A percentile compares a stretch with the other conserved stretches of the same genome.
These are phyloP conservation scores for Wickerhamiella alocasiicola DNA, from an alignment of 805 yeast genomes.

Conservation along the genomic window DNA sequence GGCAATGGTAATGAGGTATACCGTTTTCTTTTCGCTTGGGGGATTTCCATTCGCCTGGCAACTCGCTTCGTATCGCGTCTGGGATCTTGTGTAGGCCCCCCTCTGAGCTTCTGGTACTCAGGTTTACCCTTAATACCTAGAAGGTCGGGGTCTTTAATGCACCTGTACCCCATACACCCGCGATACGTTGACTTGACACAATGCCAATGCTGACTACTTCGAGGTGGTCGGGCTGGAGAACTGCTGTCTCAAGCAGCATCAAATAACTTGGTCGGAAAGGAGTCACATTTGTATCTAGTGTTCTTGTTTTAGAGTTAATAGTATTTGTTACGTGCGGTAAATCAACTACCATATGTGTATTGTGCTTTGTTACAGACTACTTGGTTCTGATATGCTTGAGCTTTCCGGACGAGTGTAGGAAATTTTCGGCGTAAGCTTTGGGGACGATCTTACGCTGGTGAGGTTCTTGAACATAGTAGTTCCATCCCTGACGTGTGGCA, in stretches of 20 bases:
- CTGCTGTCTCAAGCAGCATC: no score
- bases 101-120: neutral
- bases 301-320: no score
- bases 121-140: slow-evolving; percentile 1
- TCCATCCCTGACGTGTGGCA: slow-evolving; percentile 80
- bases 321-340: no score
- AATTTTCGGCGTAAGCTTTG: slow-evolving; percentile 65
- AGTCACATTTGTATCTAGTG: no score
- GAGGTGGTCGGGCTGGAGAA: no score
- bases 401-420: slow-evolving; percentile 53
- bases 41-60: no score
- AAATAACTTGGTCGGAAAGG: no score
- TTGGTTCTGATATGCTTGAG: slow-evolving; percentile 74
- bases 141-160: neutral
- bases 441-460: slow-evolving; percentile 57
- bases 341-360: no score
- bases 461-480: slow-evolving; percentile 71
- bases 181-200: slow-evolving; percentile 1
- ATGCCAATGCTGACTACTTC: no score
- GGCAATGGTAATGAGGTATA: slow-evolving; percentile 11
- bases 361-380: no score
- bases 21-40: neutral
- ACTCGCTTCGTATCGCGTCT: neutral
- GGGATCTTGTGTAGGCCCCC: slow-evolving; percentile 1
- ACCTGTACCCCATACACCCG: slow-evolving; percentile 3